Percentiles rank a stretch among this genome's conserved stretches.
phyloP scores from a whole-genome alignment of 164 flowering plant genomes.

The Umbellularia californica region DNA sequence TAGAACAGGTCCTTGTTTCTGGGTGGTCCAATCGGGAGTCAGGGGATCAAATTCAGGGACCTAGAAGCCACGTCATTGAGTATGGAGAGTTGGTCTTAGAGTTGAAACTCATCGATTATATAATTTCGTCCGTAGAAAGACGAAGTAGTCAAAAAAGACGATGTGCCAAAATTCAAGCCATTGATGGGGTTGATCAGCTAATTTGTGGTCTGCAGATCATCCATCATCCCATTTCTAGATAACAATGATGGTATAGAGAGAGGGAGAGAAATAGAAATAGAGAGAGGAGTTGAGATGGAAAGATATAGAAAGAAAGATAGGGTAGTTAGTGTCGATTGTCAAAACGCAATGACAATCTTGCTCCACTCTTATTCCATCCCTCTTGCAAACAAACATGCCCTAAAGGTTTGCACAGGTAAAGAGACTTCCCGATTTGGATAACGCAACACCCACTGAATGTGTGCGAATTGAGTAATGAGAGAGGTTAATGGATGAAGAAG shows the following conservation, averaged over 20 bases:
- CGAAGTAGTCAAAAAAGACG: slow-evolving; percentile 13
- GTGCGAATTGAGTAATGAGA: too few relatives aligned
- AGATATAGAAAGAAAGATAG: too few relatives aligned
- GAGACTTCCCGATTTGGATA: too few relatives aligned
- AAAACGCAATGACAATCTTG: slow-evolving; percentile 6
- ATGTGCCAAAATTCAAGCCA: slow-evolving; percentile 12
- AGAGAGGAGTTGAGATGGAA: not conserved
- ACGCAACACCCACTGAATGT: too few relatives aligned
- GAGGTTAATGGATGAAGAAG: too few relatives aligned
- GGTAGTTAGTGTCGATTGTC: not conserved
- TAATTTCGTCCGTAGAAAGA: slow-evolving; percentile 15
- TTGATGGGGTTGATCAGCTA: slow-evolving; percentile 39
- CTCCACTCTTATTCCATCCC: too few relatives aligned
- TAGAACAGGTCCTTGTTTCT: slow-evolving; percentile 31
- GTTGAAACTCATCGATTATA: slow-evolving; percentile 40
- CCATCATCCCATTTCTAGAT: not conserved
- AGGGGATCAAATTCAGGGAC: not conserved
- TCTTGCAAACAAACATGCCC: too few relatives aligned
- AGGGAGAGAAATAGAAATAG: not conserved
- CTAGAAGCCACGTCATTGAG: slow-evolving; percentile 29
- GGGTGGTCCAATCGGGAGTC: slow-evolving; percentile 8
- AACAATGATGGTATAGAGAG: not conserved
- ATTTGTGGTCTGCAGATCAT: slow-evolving; percentile 29
- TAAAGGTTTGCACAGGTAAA: too few relatives aligned
- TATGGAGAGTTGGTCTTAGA: slow-evolving; percentile 51